A percentile compares a stretch with the other conserved stretches of the same genome.
phyloP scores from a whole-genome alignment of 805 yeast species.

The Candida argentea region DNA sequence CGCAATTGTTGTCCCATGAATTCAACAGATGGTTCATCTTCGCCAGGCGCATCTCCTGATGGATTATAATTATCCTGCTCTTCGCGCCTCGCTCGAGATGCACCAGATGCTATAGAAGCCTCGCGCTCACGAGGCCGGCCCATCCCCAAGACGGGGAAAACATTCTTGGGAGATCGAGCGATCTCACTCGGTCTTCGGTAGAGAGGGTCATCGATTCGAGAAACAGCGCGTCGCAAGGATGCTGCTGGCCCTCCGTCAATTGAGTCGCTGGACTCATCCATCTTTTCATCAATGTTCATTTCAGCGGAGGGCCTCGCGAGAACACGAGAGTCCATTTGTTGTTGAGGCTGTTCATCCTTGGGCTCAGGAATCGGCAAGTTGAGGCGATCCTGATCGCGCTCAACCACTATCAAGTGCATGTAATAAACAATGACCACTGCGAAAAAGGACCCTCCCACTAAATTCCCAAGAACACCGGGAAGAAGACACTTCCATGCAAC shows the following conservation, averaged over 20 bases:
- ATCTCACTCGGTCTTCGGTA: constrained; percentile 1
- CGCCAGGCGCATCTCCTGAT: neutral
- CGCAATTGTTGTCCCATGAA: constrained; percentile 12
- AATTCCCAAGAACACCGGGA: constrained; percentile 67
- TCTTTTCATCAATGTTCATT: neutral
- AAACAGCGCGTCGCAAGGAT: neutral
- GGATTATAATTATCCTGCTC: neutral
- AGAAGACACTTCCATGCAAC: constrained; percentile 66
- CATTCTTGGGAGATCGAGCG: constrained; percentile 55
- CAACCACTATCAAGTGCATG: constrained; percentile 62
- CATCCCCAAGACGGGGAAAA: constrained; percentile 75
- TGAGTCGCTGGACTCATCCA: constrained; percentile 3
- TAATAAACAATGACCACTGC: constrained; percentile 61
- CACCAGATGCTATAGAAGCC: constrained; percentile 41
- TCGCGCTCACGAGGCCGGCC: constrained; percentile 53
- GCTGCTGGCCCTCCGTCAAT: too few species aligned
- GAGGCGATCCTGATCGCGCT: constrained; percentile 51
- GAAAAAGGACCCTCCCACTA: constrained; percentile 68
- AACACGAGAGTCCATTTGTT: constrained; percentile 70
- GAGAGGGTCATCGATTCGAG: neutral
- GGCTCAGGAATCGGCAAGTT: constrained; percentile 61
- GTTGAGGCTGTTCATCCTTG: constrained; percentile 72
- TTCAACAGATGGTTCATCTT: constrained; percentile 9
- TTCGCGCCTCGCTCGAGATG: neutral
- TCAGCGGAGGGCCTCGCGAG: constrained; percentile 19